These are phyloP conservation scores for Lachnellula occidentalis DNA, from an alignment of 2,329 filamentous ascomycete species.

Conservation along the genomic window DNA sequence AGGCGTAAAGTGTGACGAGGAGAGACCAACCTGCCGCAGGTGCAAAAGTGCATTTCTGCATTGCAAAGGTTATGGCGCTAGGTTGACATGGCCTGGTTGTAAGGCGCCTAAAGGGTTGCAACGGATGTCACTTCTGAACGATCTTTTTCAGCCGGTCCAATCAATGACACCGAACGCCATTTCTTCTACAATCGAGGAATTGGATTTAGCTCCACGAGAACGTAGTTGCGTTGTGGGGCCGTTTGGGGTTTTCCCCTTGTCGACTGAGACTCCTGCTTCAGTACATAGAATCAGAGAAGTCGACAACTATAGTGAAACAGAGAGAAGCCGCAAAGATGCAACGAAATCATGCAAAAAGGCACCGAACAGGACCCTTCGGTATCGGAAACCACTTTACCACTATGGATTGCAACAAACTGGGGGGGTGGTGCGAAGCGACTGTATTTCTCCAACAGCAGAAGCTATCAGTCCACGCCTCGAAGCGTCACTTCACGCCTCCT, in stretches of 20 bases:
- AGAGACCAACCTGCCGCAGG: constrained; percentile 31
- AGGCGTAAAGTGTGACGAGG: constrained; percentile 37
- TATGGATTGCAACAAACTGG: too few species aligned
- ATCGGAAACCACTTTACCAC: too few species aligned
- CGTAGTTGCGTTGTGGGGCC: neutral
- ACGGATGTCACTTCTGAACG: neutral
- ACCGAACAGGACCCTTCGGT: too few species aligned
- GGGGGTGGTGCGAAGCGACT: too few species aligned
- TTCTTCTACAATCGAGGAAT: neutral
- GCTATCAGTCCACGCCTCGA: neutral
- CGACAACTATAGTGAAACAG: too few species aligned
- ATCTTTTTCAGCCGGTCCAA: neutral
- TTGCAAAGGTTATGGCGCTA: constrained; percentile 31
- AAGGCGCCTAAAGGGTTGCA: neutral
- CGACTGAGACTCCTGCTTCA: neutral
- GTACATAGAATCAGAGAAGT: too few species aligned
- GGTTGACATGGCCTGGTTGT: constrained; percentile 5
- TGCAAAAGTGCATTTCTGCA: constrained; percentile 29
- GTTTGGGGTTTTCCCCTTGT: neutral
- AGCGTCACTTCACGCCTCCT: neutral
- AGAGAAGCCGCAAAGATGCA: too few species aligned
- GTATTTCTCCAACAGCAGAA: neutral
- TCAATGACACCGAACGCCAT: neutral
- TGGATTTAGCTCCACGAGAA: neutral
- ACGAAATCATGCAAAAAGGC: too few species aligned